Conservation (phyloP, 495 filamentous ascomycete genomes). For the Aspergillus biplanus region DNA sequence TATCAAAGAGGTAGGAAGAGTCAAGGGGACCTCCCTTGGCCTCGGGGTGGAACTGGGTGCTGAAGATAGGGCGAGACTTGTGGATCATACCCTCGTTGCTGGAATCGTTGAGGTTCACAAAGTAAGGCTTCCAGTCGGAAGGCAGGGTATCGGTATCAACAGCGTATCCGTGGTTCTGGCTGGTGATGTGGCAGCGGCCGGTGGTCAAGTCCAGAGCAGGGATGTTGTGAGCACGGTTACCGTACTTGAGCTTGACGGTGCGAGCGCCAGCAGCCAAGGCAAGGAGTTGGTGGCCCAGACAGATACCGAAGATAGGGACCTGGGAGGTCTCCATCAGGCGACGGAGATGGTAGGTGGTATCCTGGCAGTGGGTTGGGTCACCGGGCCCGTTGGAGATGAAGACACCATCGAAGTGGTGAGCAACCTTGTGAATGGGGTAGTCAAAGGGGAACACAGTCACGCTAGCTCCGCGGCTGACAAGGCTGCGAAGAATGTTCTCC, state of each 20-base stretch:
- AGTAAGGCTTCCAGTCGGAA: constrained; percentile 93
- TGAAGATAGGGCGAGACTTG: constrained; percentile 94
- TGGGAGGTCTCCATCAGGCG: constrained; percentile 88
- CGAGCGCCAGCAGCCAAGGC: constrained; percentile 77
- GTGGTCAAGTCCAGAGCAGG: constrained; percentile 92
- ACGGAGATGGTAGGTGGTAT: constrained; percentile 86
- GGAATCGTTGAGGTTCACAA: constrained; percentile 94
- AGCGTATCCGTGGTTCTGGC: constrained; percentile 98
- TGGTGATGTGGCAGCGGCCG: constrained; percentile 96
- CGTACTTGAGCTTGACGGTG: constrained; percentile 95
- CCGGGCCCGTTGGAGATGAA: constrained; percentile 98
- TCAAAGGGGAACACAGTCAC: constrained; percentile 94
- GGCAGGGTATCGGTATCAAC: constrained; percentile 85
- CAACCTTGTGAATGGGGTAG: constrained; percentile 97
- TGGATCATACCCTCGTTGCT: constrained; percentile 96
- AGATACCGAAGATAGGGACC: constrained; percentile 95
- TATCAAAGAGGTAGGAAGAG: constrained; percentile 92
- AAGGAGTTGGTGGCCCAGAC: constrained; percentile 86
- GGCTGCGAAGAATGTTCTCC: constrained; percentile 96
- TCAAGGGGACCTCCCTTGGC: constrained; percentile 96
- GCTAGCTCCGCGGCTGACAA: constrained; percentile 84
- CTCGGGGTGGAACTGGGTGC: constrained; percentile 97
- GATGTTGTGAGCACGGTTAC: constrained; percentile 98
- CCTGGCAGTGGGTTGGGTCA: constrained; percentile 93
- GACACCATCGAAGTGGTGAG: constrained; percentile 95